Percentiles rank a stretch among this genome's conserved stretches.
Evolutionary conservation across 2,329 filamentous ascomycete species (phyloP).

Genomic region (Aspergillus brasiliensis): DNA sequence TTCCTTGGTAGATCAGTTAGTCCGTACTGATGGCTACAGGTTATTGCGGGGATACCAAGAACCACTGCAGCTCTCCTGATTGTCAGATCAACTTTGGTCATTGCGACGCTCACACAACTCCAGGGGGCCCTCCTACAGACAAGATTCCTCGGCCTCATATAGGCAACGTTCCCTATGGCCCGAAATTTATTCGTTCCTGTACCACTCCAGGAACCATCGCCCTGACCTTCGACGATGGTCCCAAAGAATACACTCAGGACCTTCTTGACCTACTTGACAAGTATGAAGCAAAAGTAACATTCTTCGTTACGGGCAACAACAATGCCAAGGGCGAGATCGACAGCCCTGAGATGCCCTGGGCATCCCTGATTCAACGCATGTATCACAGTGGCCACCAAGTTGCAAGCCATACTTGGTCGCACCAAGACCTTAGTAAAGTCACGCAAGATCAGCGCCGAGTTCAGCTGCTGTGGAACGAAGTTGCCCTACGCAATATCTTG

Average conservation of each 20-base stretch:
- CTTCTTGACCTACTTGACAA: constrained; percentile 63
- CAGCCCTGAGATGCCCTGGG: constrained; percentile 43
- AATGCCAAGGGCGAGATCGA: constrained; percentile 50
- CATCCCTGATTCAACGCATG: constrained; percentile 45
- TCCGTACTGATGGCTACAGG: constrained; percentile 27
- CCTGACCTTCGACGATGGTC: constrained; percentile 69
- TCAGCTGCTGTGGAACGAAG: constrained; percentile 52
- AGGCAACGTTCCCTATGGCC: constrained; percentile 41
- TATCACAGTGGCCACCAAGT: constrained; percentile 51
- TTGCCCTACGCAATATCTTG: constrained; percentile 50
- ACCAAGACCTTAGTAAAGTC: constrained; percentile 49
- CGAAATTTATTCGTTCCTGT: constrained; percentile 41
- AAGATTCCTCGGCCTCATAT: constrained; percentile 38
- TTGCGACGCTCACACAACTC: constrained; percentile 41
- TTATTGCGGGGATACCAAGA: constrained; percentile 40
- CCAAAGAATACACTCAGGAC: constrained; percentile 62
- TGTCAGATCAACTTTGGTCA: constrained; percentile 43
- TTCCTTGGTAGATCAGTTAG: neutral
- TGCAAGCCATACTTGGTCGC: constrained; percentile 56
- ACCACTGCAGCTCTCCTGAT: constrained; percentile 44
- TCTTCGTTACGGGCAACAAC: constrained; percentile 62
- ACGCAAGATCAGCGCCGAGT: constrained; percentile 37
- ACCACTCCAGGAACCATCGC: constrained; percentile 61
- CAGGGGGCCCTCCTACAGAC: constrained; percentile 38
- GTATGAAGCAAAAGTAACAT: constrained; percentile 66